phyloP scores from a whole-genome alignment of 2,329 filamentous ascomycete species.

The Talaromyces piceae region DNA sequence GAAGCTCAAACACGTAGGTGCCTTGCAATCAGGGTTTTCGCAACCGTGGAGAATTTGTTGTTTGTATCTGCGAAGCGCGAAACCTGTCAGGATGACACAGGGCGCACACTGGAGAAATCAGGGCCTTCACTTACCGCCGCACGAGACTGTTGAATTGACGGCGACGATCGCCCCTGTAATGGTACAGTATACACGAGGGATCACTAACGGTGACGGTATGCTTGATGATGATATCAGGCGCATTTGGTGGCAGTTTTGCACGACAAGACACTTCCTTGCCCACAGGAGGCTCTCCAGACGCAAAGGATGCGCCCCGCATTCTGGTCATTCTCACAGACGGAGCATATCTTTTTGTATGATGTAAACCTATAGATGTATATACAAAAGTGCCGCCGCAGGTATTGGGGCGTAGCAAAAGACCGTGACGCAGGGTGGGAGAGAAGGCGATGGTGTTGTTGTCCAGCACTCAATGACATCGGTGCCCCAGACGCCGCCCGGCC shows the following conservation, averaged over 20 bases:
- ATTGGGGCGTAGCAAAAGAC: not conserved
- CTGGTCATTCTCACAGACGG: slow-evolving; percentile 31
- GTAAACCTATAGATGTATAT: not conserved
- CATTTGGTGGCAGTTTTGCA: slow-evolving; percentile 34
- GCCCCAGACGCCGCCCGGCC: not conserved
- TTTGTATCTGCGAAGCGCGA: slow-evolving; percentile 55
- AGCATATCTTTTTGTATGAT: not conserved
- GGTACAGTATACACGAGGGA: slow-evolving; percentile 28
- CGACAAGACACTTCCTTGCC: slow-evolving; percentile 13
- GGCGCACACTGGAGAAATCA: not conserved
- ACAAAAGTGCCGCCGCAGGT: not conserved
- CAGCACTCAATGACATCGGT: not conserved
- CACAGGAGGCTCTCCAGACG: slow-evolving; percentile 3
- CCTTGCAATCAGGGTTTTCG: slow-evolving; percentile 59
- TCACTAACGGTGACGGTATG: slow-evolving; percentile 35
- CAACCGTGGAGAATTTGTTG: slow-evolving; percentile 78
- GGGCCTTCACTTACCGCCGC: slow-evolving; percentile 48
- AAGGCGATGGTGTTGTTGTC: not conserved
- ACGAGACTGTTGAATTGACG: slow-evolving; percentile 53
- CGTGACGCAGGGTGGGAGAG: not conserved
- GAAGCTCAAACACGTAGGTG: slow-evolving; percentile 72
- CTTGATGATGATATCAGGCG: slow-evolving; percentile 31
- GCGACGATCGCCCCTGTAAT: slow-evolving; percentile 34
- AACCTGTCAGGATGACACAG: slow-evolving; percentile 1
- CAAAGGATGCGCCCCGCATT: slow-evolving; percentile 27